Base-by-base conservation (phyloP, 192 early-diverging fungal genomes). In the Coemansia sp. region DNA sequence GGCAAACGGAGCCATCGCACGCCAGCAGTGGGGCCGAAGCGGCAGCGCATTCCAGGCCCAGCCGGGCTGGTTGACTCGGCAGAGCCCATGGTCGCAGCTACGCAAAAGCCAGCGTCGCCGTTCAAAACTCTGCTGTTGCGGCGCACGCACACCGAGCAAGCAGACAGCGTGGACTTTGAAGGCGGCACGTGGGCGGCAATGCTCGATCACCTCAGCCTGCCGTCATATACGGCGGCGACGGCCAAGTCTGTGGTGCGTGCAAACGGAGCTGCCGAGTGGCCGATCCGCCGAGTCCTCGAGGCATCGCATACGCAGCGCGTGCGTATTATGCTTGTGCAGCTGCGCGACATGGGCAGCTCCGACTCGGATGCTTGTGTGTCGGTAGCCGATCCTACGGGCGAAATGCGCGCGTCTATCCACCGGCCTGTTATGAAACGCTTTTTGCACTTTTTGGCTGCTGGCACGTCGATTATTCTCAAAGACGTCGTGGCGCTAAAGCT, bases 381-480 rank as follows among this genome's bases (percentile, higher is more conserved):
- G 35, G 29, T 78, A 2, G 72, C 75, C 12, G 81, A 83, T 37
- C 81, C 81, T 2, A 78, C 81, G 0, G 81, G 81, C 27, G 72
- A 75, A 58, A 73, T 79, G 54, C 21, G 53, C 2, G 76, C 71
- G 11, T 79, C 76, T n/a, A 67, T 79, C n/a, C 76, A 79, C 49
- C 22, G 50, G 1, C 61, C 50, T 29, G 72, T 79, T 2, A 60
- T 74, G 56, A 60, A 58, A 11, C 63, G 68, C 9, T 65, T 74
- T 5, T 55, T 56, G 10, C 24, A 69, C 10, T 69, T 66, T 37
- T 47, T 73, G 22, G 68, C 48, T 14, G 72, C 58, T 22, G 76
- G 72, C 11, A 65, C 70, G 8, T 79, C 76, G 17, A 53, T 79
- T 41, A 74, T 79, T 14, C 56, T 79, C 21, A 61, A 67, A 15